phyloP scores from a whole-genome alignment of 1,139 yeast species.

The Yamadazyma pseudoaaseri region DNA sequence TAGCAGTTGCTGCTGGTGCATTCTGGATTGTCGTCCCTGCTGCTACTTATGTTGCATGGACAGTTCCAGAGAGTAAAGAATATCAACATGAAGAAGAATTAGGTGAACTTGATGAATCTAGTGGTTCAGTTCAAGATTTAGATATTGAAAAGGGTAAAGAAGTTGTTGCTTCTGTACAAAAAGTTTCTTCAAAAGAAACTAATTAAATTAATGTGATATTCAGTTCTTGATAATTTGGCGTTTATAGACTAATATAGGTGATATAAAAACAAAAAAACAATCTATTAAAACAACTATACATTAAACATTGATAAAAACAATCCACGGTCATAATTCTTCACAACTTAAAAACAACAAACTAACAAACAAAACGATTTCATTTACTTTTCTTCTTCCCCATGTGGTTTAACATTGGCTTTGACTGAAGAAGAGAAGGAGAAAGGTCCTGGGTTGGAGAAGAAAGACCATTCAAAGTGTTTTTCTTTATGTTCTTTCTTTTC shows the following conservation, averaged over 20 bases:
- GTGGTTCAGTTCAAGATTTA: neutral
- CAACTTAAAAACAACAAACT: no score
- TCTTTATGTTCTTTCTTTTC: no score
- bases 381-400: no score
- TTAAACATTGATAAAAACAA: no score
- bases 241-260: neutral
- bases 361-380: no score
- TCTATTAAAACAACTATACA: no score
- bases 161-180: slow-evolving; percentile 1
- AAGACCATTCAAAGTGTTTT: neutral
- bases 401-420: no score
- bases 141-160: slow-evolving; percentile 1
- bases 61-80: slow-evolving; percentile 3
- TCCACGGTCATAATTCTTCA: no score
- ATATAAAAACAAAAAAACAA: no score
- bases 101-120: neutral
- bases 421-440: no score
- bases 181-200: slow-evolving; percentile 4
- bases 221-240: no score
- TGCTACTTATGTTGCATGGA: slow-evolving; percentile 12
- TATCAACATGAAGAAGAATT: neutral
- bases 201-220: neutral
- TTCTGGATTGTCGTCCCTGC: slow-evolving; percentile 16
- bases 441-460: neutral
- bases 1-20: slow-evolving; percentile 19